A percentile compares a stretch with the other conserved stretches of the same genome.
Evolutionary conservation across 345 rosid species (phyloP).

Genomic region (Salix viminalis): DNA sequence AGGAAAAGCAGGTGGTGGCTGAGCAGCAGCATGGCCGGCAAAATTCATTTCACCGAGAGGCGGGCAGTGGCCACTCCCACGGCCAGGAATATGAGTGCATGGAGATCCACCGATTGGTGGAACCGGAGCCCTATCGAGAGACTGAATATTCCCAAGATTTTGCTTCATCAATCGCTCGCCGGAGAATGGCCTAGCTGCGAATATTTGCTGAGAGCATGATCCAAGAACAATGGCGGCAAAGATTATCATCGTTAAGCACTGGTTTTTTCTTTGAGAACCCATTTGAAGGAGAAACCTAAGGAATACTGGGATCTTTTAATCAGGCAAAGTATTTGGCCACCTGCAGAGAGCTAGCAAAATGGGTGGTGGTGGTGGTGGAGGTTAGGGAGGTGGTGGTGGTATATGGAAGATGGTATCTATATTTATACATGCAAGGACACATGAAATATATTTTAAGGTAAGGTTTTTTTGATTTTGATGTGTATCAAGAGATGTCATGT

Average conservation of each 20-base stretch:
- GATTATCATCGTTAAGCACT: neutral
- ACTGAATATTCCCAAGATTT: conserved; percentile 15
- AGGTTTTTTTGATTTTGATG: neutral
- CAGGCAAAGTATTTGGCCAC: neutral
- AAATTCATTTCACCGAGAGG: conserved; percentile 23
- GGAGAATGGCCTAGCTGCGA: conserved; percentile 28
- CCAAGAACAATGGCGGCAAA: neutral
- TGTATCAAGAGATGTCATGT: neutral
- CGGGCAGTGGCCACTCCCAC: conserved; percentile 24
- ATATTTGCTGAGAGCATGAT: neutral
- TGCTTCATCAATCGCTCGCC: conserved; percentile 1
- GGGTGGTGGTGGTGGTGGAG: neutral
- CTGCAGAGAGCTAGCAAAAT: neutral
- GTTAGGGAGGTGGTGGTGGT: neutral
- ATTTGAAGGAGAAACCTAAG: neutral
- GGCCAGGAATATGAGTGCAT: conserved; percentile 35
- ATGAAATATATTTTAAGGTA: neutral
- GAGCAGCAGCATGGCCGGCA: conserved; percentile 1
- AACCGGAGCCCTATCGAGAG: conserved; percentile 37
- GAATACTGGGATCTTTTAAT: neutral
- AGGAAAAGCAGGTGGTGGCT: conserved; percentile 11
- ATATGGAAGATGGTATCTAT: neutral
- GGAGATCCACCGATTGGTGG: conserved; percentile 27
- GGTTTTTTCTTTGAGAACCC: neutral
- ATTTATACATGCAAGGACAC: no score